Conservation (phyloP, 169 alveolate genomes). For the Plasmodium billcollinsi region DNA sequence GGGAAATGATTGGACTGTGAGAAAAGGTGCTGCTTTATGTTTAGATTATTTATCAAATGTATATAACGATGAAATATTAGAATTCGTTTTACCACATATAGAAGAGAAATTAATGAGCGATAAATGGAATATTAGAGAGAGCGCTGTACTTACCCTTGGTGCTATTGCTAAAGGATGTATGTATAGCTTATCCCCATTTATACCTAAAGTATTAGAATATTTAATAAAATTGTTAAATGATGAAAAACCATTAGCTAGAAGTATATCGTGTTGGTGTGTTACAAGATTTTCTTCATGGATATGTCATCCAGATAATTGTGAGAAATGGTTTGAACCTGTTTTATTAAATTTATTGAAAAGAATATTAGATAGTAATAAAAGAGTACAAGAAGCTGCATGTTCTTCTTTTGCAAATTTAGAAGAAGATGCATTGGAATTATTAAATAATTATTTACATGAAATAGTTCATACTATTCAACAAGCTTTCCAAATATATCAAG, state of each 20-base stretch:
- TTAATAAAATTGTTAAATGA: constrained; percentile 84
- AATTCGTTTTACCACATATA: constrained; percentile 85
- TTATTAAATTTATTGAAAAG: constrained; percentile 81
- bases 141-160: constrained; percentile 93
- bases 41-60: constrained; percentile 85
- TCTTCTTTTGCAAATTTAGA: constrained; percentile 92
- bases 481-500: constrained; percentile 88
- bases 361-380: constrained; percentile 90
- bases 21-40: constrained; percentile 92
- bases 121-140: constrained; percentile 92
- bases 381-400: constrained; percentile 96
- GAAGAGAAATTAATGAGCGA: constrained; percentile 87
- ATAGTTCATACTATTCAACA: constrained; percentile 83
- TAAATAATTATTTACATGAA: constrained; percentile 84
- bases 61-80: constrained; percentile 84
- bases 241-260: constrained; percentile 90
- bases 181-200: constrained; percentile 86
- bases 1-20: constrained; percentile 93
- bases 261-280: constrained; percentile 94
- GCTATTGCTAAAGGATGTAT: constrained; percentile 93
- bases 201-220: constrained; percentile 89
- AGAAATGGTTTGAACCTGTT: constrained; percentile 78
- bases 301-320: constrained; percentile 80
- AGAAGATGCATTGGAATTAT: constrained; percentile 85
- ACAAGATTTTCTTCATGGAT: constrained; percentile 90